These are phyloP conservation scores for Massariosphaeria phaeospora DNA, from an alignment of 495 filamentous ascomycete genomes.

Conservation along the genomic window DNA sequence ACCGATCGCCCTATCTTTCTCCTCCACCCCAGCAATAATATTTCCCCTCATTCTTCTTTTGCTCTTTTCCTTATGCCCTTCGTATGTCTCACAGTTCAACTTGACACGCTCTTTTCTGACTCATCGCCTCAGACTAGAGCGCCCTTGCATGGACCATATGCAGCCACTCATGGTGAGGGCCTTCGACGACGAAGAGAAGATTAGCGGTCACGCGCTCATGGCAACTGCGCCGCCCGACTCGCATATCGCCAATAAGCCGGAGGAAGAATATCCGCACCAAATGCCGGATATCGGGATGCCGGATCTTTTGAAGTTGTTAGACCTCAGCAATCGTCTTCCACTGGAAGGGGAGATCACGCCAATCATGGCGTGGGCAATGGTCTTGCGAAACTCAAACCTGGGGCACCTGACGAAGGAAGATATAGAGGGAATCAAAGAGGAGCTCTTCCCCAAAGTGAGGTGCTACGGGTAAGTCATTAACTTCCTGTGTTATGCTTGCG, in stretches of 20 bases:
- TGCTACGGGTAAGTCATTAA: constrained; percentile 81
- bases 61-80: constrained; percentile 26
- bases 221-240: constrained; percentile 72
- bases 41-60: constrained; percentile 8
- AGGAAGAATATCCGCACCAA: constrained; percentile 46
- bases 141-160: constrained; percentile 91
- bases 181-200: constrained; percentile 44
- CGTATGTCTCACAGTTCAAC: constrained; percentile 1
- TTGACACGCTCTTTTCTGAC: constrained; percentile 16
- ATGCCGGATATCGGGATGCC: constrained; percentile 67
- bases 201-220: constrained; percentile 86
- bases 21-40: constrained; percentile 53
- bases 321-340: constrained; percentile 76
- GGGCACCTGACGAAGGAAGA: constrained; percentile 60
- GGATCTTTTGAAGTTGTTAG: constrained; percentile 73
- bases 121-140: constrained; percentile 66
- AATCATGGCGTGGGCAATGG: constrained; percentile 85
- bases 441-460: constrained; percentile 71
- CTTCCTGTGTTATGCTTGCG: background rate
- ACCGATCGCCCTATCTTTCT: constrained; percentile 58
- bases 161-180: constrained; percentile 64
- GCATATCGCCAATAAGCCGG: constrained; percentile 38
- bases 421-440: constrained; percentile 65
- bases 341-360: constrained; percentile 95
- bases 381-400: constrained; percentile 67